These are phyloP conservation scores for Rubia occidens DNA, from an alignment of 305 asterid genomes.

Conservation along the genomic window DNA sequence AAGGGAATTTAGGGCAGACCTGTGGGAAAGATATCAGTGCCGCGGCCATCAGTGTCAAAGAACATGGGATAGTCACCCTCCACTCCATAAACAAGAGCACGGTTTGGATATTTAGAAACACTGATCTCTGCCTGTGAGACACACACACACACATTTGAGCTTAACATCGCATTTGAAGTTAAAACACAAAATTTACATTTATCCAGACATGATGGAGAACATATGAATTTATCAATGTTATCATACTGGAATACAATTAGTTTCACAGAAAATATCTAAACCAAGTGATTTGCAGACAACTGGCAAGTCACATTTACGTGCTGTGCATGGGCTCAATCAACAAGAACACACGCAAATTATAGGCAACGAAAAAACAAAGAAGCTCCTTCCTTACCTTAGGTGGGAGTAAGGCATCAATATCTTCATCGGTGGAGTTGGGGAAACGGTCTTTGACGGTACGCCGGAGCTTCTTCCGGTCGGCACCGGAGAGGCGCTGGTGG, in stretches of 20 bases:
- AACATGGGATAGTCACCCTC: slow-evolving; percentile 89
- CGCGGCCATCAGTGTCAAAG: slow-evolving; percentile 77
- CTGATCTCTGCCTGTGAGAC: slow-evolving; percentile 60
- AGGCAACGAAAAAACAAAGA: neutral
- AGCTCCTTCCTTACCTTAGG: slow-evolving; percentile 46
- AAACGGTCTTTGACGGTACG: slow-evolving; percentile 64
- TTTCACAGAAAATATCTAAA: neutral
- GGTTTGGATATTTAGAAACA: slow-evolving; percentile 72
- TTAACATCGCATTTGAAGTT: neutral
- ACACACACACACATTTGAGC: neutral
- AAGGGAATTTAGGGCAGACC: slow-evolving; percentile 33
- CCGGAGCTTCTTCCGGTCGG: slow-evolving; percentile 85
- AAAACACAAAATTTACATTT: neutral
- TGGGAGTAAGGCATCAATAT: slow-evolving; percentile 66
- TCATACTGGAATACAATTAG: neutral
- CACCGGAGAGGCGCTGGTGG: slow-evolving; percentile 92
- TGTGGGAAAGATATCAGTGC: slow-evolving; percentile 74
- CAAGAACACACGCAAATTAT: neutral
- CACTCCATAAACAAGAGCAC: slow-evolving; percentile 74
- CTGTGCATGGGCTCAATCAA: neutral
- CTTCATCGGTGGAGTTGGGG: slow-evolving; percentile 54
- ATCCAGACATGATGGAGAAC: neutral
- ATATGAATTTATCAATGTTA: neutral
- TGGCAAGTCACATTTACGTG: neutral
- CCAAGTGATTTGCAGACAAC: neutral